phyloP scores from a whole-genome alignment of 768 basidiomycete genomes.

The Lyophyllum shimeji region DNA sequence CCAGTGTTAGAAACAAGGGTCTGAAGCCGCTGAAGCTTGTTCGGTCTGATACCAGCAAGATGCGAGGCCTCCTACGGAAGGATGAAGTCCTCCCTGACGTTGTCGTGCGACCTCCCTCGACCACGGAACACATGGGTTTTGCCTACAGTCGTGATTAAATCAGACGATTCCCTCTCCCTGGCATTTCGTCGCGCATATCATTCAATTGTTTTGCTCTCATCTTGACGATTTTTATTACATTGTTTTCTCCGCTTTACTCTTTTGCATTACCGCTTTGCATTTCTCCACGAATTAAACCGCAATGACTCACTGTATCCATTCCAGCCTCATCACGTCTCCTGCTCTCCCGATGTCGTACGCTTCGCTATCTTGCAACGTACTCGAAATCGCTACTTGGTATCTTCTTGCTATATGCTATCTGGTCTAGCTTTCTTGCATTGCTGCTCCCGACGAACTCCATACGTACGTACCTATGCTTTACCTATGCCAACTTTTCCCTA shows the following conservation, averaged over 20 bases:
- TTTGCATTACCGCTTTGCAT: slow-evolving; percentile 16
- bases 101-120: slow-evolving; percentile 61
- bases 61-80: slow-evolving; percentile 56
- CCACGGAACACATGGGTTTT: slow-evolving; percentile 41
- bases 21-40: slow-evolving; percentile 60
- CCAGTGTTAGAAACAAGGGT: slow-evolving; percentile 40
- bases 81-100: slow-evolving; percentile 59
- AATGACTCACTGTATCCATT: slow-evolving; percentile 8
- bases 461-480: slow-evolving; percentile 9
- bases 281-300: slow-evolving; percentile 7
- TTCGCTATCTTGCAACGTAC: slow-evolving; percentile 10
- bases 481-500: slow-evolving; percentile 4
- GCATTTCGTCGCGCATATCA: slow-evolving; percentile 15
- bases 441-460: slow-evolving; percentile 11
- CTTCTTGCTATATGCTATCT: slow-evolving; percentile 5
- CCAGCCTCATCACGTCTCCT: slow-evolving; percentile 11
- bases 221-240: slow-evolving; percentile 20
- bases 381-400: slow-evolving; percentile 8
- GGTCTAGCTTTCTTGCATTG: slow-evolving; percentile 19
- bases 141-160: slow-evolving; percentile 40
- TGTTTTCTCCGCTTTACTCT: slow-evolving; percentile 14
- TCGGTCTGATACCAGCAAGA: slow-evolving; percentile 62
- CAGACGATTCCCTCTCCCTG: slow-evolving; percentile 19
- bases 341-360: slow-evolving; percentile 1
- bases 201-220: slow-evolving; percentile 10